These are phyloP conservation scores for Ilyonectria robusta DNA, from an alignment of 2,329 filamentous ascomycete species.

Conservation along the genomic window DNA sequence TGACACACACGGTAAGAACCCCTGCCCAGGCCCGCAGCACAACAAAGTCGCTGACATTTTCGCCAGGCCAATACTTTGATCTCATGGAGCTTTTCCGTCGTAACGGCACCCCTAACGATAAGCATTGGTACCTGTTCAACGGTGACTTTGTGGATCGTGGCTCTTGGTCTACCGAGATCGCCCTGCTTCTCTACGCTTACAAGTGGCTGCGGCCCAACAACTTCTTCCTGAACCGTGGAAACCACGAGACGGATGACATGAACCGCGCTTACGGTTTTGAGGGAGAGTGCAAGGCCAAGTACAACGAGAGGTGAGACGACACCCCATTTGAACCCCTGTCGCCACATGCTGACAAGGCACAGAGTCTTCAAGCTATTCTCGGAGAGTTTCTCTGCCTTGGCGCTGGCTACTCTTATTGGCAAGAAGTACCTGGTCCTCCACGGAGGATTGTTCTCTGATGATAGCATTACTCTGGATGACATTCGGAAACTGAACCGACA, in stretches of 20 bases:
- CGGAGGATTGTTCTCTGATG: conserved; percentile 95
- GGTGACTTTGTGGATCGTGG: conserved; percentile 98
- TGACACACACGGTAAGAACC: conserved; percentile 87
- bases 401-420: conserved; percentile 92
- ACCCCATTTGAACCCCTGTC: background rate
- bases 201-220: conserved; percentile 91
- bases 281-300: conserved; percentile 98
- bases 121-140: conserved; percentile 97
- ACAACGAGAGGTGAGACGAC: conserved; percentile 80
- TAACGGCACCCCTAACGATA: conserved; percentile 87
- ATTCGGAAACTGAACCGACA: conserved; percentile 94
- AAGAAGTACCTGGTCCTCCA: conserved; percentile 93
- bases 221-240: conserved; percentile 97
- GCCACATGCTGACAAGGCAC: conserved; percentile 19
- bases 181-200: conserved; percentile 92
- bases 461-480: conserved; percentile 91
- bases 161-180: conserved; percentile 98
- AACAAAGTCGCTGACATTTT: conserved; percentile 35
- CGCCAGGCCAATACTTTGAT: conserved; percentile 94
- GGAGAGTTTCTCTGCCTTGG: conserved; percentile 95
- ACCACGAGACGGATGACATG: conserved; percentile 99
- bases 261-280: conserved; percentile 99
- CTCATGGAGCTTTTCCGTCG: conserved; percentile 95
- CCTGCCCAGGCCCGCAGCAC: conserved; percentile 13
- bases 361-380: conserved; percentile 97